Evolutionary conservation across 371 early-diverging fungal species (phyloP), one percentile per base, ranked within the genome.

Genomic region (Mucor circinelloides): DNA sequence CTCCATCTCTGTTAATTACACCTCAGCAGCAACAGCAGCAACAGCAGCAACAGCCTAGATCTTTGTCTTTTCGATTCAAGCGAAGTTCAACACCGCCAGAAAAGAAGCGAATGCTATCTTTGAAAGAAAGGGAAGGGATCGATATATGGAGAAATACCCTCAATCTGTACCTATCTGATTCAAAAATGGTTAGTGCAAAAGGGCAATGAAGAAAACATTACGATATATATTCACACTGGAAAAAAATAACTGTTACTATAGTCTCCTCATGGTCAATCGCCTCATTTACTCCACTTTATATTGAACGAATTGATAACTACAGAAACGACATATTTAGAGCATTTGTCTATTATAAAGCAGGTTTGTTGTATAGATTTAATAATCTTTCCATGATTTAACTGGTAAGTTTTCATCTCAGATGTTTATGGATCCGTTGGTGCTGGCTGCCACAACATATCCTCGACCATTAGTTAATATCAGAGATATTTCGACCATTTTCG

Each of bases 391-490:
- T 27, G 27, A 52, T 52, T 21, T 52, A 52, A 52, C 52, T 52
- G 23, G 52, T 27, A 40, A 38, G 40, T 59, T 42, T 36, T 58
- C 23, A 23, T 46, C 27, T 62, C 48, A 84, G 85, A 68, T 73
- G 59, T 81, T 84, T 60, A 84, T 84, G 80, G 80, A 84, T 68
- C 85, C 85, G 46, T 58, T 80, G 28, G 56, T 73, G 15, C 69
- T 77, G 42, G 81, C 82, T 5, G 75, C 81, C 8, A 74, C 72
- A 58, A 38, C 67, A 32, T 71, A 76, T 27, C 68, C 77, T 5
- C 58, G 73, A 30, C 84, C 81, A 32, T 58, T 78, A 42, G 71
- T 77, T 6, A 82, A 70, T 30, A 56, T 79, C 3, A 70, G 63
- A 52, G 81, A 84, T 50, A 71, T 82, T 28, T 64, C 70, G 34